Percentiles rank a stretch among this genome's conserved stretches.
phyloP scores from a whole-genome alignment of 176 grass and related monocot species.

The Luzula sylvatica region DNA sequence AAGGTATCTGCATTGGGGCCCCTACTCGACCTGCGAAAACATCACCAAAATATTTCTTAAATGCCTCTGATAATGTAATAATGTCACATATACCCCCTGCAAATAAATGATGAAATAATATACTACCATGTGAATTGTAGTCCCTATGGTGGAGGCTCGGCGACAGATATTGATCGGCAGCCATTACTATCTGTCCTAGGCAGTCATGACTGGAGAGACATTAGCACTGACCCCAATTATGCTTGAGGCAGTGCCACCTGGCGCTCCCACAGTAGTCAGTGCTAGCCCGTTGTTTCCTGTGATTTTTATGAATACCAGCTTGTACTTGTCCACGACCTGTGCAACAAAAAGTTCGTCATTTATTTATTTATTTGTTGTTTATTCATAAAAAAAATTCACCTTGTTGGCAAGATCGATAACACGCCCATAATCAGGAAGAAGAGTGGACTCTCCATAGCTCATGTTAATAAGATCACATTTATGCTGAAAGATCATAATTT shows the following conservation, averaged over 20 bases:
- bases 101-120: too few species aligned
- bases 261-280: conserved; percentile 88
- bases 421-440: conserved; percentile 96
- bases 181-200: too few species aligned
- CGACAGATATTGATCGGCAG: too few species aligned
- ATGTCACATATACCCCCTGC: too few species aligned
- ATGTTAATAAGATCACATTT: conserved; percentile 99
- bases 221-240: conserved; percentile 98
- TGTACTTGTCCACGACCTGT: conserved; percentile 88
- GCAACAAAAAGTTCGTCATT: not conserved
- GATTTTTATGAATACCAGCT: conserved; percentile 83
- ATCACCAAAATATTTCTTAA: too few species aligned
- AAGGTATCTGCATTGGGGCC: too few species aligned
- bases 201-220: conserved; percentile 95
- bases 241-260: conserved; percentile 89
- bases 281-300: conserved; percentile 84
- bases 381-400: conserved; percentile 32
- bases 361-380: not conserved
- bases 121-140: conserved; percentile 97
- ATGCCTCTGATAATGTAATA: too few species aligned
- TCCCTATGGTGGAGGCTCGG: conserved; percentile 68
- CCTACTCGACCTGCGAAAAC: too few species aligned
- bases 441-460: conserved; percentile 90
- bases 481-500: conserved; percentile 53
- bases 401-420: conserved; percentile 96